Base-by-base conservation (phyloP, 2,329 filamentous ascomycete species). In the Aureobasidium uvarum region DNA sequence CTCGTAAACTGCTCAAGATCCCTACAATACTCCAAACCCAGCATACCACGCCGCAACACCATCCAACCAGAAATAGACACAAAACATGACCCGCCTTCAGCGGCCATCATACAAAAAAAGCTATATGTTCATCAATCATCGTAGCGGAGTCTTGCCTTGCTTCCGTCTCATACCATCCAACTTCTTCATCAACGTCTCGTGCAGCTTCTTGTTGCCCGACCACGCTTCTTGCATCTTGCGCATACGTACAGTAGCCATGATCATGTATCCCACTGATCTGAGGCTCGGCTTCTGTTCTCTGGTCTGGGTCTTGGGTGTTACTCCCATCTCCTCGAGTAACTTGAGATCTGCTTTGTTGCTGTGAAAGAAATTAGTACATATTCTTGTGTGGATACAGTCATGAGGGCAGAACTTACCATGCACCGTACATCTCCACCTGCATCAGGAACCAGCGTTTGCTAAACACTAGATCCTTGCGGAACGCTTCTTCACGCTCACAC, bases 261-360 rank as follows among this genome's bases (percentile, higher is more conserved):
- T 74, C 65, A 80, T 77, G 36, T 79, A 70, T 2, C 77, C 82
- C 1, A 84, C 81, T 6, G 79, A 77, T 63, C 80, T 79, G 59
- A 86, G 73, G 3, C 77, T 77, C 4, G 77, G 81, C 62, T 77
- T 78, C 64, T 76, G 78, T 64, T 80, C 75, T 18, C 78, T 75
- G 46, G 80, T 74, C 1, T 78, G 79, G 28, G 68, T 66, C 69
- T 83, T 81, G 3, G 82, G 78, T 39, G 81, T 84, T 68, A 91
- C 86, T 68, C 90, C 91, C 82, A 97, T 96, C 71, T 90, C 85
- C 71, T 89, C 86, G 68, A 98, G 87, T 74, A 97, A 89, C 62
- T 88, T 86, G 66, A 98, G 87, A 75, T 98, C 92, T 67, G 91
- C 90, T 77, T 94, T 89, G 81, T 98, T 99, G 80, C 95, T 98